Percentiles rank a stretch among this genome's conserved stretches.
Conservation (phyloP, 225 moss, liverwort and hornwort species). For the Sphagnum contortum region DNA sequence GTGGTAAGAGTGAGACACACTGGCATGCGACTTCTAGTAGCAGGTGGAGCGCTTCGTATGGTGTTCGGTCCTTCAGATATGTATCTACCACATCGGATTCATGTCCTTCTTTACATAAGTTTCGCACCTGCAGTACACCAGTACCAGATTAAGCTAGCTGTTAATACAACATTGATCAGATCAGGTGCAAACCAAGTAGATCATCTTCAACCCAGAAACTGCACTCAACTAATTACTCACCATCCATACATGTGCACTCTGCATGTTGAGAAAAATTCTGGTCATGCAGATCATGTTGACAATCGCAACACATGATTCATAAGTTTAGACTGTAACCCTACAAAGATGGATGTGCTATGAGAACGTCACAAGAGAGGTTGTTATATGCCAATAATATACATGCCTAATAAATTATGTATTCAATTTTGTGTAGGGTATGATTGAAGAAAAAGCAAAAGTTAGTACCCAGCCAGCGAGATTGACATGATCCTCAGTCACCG, state of each 20-base stretch:
- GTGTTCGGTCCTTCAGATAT: constrained; percentile 7
- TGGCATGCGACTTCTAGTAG: constrained; percentile 40
- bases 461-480: constrained; percentile 36
- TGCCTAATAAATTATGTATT: background rate
- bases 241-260: too few species aligned
- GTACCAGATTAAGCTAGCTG: constrained; percentile 17
- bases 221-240: too few species aligned
- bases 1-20: constrained; percentile 28
- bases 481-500: constrained; percentile 16
- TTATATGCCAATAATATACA: background rate
- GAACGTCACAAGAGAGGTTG: too few species aligned
- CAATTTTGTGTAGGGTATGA: background rate
- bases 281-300: background rate
- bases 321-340: background rate
- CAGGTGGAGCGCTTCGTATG: constrained; percentile 23
- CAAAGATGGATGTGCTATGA: background rate
- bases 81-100: constrained; percentile 19
- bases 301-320: background rate
- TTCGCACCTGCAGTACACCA: constrained; percentile 24
- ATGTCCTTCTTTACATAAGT: constrained; percentile 9
- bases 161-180: constrained; percentile 15
- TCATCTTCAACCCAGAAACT: too few species aligned
- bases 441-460: background rate
- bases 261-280: too few species aligned
- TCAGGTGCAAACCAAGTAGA: background rate